Base-by-base conservation (phyloP, 164 flowering plant species). In the Magnolia sinica region DNA sequence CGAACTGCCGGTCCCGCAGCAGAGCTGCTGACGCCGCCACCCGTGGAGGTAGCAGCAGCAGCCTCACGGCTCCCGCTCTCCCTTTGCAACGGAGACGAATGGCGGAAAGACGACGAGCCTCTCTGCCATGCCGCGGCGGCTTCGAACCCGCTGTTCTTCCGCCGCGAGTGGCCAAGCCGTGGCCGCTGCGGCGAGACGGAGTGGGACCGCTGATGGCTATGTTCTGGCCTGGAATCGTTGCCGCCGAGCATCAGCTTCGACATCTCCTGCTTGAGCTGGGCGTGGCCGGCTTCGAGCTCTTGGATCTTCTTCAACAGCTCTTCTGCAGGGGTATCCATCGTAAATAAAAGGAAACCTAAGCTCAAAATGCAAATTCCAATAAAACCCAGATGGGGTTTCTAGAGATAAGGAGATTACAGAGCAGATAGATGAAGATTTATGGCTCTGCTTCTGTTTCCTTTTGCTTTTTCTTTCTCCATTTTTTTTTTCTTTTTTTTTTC, bases 1-100 rank as follows among this genome's bases (percentile, higher is more conserved):
- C 85, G 85, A 45, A 83, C 81, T 4, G 86, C 82, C 18, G 61
- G 16, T 10, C 61, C 61, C 8, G 92, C 75, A 19, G 67, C 89
- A 5, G 98, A 81, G 64, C 92, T 95, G 3, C 18, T 16, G 50
- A 67, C 80, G 11, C 76, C 73, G 22, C 72, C 75, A n/a, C 71
- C 58, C 2, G 5, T 55, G 0, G 19, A 24, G n/a, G 13, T 66
- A 13, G 61, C 58, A 18, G 61, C 81, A 8, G 22, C 18, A 58
- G 65, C 55, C 23, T 83, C 93, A 49, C 61, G 73, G 71, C 83
- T 80, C 50, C 90, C 81, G 73, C 89, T 89, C 87, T 90, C 96
- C 72, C 92, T 86, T 85, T 88, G 95, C 84, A 96, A 78, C 64
- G 97, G 97, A 58, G 99, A 96, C 8, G 97, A 83, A 76, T 93